Evolutionary conservation across 1,139 yeast species (phyloP), one percentile per base, ranked within the genome.

Genomic region (Petasospora fabianii): DNA sequence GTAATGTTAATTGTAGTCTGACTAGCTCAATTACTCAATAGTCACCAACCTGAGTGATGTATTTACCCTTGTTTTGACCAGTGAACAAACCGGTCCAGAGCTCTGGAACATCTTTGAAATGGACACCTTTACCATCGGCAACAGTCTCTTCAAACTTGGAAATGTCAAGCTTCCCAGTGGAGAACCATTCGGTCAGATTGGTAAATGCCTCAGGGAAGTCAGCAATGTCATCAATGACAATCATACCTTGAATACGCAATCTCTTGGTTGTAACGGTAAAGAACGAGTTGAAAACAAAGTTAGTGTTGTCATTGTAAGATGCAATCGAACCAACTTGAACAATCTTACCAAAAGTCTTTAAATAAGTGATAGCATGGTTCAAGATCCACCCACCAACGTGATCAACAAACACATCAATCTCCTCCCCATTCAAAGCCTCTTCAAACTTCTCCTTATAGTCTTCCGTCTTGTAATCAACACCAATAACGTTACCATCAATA

Each of bases 321-420:
- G 84, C 59, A 47, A 80, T 75, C 5, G 80, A 69, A 39, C 86
- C 86, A 62, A 84, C 77, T 16, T 77, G 78, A 44, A 77, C 55
- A 35, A 80, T 61, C n/a, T 58, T 61, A 32, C 77, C 80, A 34
- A 53, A 56, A n/a, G 50, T 50, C 44, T 68, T 73, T 49, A 72
- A 51, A 38, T 67, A 59, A 5, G 56, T 47, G 42, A 77, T 57
- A 43, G 73, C 69, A 18, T 63, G 57, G 48, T 74, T 77, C 51
- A 80, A 66, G 16, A 75, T 66, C 33, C 68, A 67, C 22, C 87
- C 86, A 36, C 86, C 86, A 34, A 80, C 85, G 44, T 75, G 75
- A 54, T 77, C 84, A 45, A 65, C 71, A 55, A 68, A 75, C 21
- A 65, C 64, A 48, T 77, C 79, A 35, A 69, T 66, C 43, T 57